phyloP scores from a whole-genome alignment of 1,284 basidiomycete species.

The Naganishia sp. region DNA sequence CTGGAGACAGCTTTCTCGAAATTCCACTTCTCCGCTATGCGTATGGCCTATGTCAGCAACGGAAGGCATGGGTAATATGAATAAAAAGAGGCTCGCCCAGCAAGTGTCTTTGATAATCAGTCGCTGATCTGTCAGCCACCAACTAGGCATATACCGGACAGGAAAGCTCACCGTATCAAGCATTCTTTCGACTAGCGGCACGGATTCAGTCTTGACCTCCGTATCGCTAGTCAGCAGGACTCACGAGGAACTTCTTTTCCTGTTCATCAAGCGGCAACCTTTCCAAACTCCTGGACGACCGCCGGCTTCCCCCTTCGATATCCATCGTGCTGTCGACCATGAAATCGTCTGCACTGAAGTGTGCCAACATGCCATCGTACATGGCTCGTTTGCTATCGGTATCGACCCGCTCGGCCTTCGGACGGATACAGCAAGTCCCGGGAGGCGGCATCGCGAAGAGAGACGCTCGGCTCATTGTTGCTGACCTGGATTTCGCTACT shows the following conservation, averaged over 20 bases:
- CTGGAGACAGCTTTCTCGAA: conserved; percentile 24
- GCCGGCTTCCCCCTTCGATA: background rate
- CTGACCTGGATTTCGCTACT: background rate
- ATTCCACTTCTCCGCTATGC: conserved; percentile 29
- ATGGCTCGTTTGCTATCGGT: conserved; percentile 8
- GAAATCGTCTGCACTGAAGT: conserved; percentile 13
- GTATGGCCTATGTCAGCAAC: no score
- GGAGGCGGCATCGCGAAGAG: conserved; percentile 26
- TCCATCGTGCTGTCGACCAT: conserved; percentile 11
- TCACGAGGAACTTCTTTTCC: conserved; percentile 32
- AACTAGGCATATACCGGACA: background rate
- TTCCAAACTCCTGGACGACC: background rate
- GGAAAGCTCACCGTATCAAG: conserved; percentile 16
- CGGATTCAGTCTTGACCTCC: background rate
- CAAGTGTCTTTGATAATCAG: conserved; percentile 1
- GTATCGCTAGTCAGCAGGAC: background rate
- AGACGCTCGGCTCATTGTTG: background rate
- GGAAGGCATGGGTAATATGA: no score
- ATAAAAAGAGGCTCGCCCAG: background rate
- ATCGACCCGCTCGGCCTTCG: conserved; percentile 25
- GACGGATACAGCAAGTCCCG: conserved; percentile 3
- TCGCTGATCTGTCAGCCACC: background rate
- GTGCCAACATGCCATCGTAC: conserved; percentile 9
- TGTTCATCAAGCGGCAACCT: conserved; percentile 22
- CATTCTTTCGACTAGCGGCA: conserved; percentile 24